These are phyloP conservation scores for Blastobotrys persicus DNA, from an alignment of 1,139 yeast species.

Conservation along the genomic window DNA sequence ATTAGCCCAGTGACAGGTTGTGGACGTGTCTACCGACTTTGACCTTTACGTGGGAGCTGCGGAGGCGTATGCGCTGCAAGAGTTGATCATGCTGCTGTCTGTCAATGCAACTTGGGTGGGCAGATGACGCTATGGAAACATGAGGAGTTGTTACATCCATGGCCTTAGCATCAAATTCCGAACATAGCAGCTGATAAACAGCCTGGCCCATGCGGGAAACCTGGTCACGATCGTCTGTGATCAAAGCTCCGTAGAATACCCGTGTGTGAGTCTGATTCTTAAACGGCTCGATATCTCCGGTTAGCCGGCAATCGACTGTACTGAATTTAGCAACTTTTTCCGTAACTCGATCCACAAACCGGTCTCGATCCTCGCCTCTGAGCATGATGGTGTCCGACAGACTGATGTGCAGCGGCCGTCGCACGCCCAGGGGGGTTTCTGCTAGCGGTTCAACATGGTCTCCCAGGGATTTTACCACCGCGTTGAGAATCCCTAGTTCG, in stretches of 20 bases:
- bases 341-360: slow-evolving; percentile 17
- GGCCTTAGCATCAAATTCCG: slow-evolving; percentile 10
- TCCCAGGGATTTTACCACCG: not conserved
- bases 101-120: not conserved
- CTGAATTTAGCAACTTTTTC: not conserved
- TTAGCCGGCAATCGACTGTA: not conserved
- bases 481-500: not conserved
- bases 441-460: slow-evolving; percentile 28
- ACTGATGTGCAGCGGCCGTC: slow-evolving; percentile 35
- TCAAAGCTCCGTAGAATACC: slow-evolving; percentile 13
- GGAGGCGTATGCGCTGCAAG: slow-evolving; percentile 2
- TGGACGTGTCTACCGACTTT: slow-evolving; percentile 25
- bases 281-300: slow-evolving; percentile 9
- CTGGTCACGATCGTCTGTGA: not conserved
- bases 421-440: slow-evolving; percentile 29
- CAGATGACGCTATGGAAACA: slow-evolving; percentile 10
- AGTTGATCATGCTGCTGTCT: not conserved
- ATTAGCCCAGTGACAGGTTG: too few species aligned
- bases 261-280: slow-evolving; percentile 18
- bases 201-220: not conserved
- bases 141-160: slow-evolving; percentile 10
- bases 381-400: slow-evolving; percentile 37
- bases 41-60: slow-evolving; percentile 17
- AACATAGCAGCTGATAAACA: slow-evolving; percentile 1
- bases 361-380: slow-evolving; percentile 21